Evolutionary conservation across 2,329 filamentous ascomycete species (phyloP), one percentile per base, ranked within the genome.

Genomic region (Cyphellophora europaea): DNA sequence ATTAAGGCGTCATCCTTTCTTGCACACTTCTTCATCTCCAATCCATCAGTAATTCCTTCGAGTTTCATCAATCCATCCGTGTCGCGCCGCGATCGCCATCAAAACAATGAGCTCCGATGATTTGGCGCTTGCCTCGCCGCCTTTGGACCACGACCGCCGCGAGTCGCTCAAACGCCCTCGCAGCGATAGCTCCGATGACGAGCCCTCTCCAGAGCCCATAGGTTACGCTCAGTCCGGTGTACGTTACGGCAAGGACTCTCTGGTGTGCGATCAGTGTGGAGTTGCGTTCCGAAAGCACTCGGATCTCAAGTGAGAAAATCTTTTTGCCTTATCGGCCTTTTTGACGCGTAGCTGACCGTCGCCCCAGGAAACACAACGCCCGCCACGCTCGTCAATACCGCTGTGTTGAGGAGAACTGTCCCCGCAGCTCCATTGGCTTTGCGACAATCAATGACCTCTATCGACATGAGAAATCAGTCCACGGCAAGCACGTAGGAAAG

Each of bases 361-460:
- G 30, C 10, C 18, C 10, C 15, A 91, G 85, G 40, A 93, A 91
- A 55, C 84, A 91, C 49, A 57, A 66, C 30, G 66, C 77, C 14
- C 76, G 77, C 33, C 84, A 93, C 54, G 65, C 59, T 1, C 87
- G 81, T 47, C 74, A 77, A 0, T 74, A 71, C 52, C 68, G 59
- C 38, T 93, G 86, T 50, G 51, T 66, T 4, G 57, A 72, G 12
- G 45, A 54, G 1, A 61, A 61, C 4, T 91, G 85, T 53, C 46
- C 51, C 16, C 67, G 77, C 5, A 45, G 38, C 12, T 62, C 55
- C 5, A 65, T 72, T 41, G 84, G 83, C 0, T 93, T 93, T 49
- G 78, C 79, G 13, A 91, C 85, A 0, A 57, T 64, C 14, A 93
- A 91, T 53, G 87, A 93, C 49, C 72, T 88, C 8, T 72, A 79